Base-by-base conservation (phyloP, 345 rosid species). In the Citropsis articulata region DNA sequence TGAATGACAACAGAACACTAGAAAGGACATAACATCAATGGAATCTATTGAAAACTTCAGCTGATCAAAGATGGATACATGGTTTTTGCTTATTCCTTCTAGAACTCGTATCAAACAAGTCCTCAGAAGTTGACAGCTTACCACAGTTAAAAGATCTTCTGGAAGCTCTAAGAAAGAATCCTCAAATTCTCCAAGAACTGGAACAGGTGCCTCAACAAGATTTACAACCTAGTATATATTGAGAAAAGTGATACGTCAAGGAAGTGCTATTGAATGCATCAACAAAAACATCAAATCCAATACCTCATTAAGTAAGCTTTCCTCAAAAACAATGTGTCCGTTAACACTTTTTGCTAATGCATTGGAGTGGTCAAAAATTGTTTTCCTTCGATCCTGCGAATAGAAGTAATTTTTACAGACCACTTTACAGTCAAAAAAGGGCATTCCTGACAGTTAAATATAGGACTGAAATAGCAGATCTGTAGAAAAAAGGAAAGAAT, bases 151-250 rank as follows among this genome's bases (percentile, higher is more conserved):
- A 67, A 95, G 93, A 80, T 95, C 98, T n/a, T 89, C 85, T 16
- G 98, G 98, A 83, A 95, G 97, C 84, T 90, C 91, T 81, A 95
- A 85, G 86, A 95, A 95, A 74, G 99, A 91, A 70, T 89, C 92
- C 42, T 86, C 83, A 72, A 95, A 95, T 81, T 88, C 89, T 78
- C 98, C 99, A 76, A 93, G 89, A 69, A 95, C 69, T 9, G 98
- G 94, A 83, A 91, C 87, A 60, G 98, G 99, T 69, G 95, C 96
- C 86, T 95, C 99, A 38, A 95, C 94, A 79, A 95, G 99, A 91
- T 95, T 93, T 77, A 89, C 91, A 83, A 93, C 99, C 99, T 95
- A 82, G 79, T 73, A 80, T 53, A 80, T 74, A 63, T 77, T 50
- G 40, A 5, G 24, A 75, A 73, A 0, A 62, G n/a, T n/a, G 66